phyloP scores from a whole-genome alignment of 108 stramenopile genomes.

The Skeletonema tropicum region DNA sequence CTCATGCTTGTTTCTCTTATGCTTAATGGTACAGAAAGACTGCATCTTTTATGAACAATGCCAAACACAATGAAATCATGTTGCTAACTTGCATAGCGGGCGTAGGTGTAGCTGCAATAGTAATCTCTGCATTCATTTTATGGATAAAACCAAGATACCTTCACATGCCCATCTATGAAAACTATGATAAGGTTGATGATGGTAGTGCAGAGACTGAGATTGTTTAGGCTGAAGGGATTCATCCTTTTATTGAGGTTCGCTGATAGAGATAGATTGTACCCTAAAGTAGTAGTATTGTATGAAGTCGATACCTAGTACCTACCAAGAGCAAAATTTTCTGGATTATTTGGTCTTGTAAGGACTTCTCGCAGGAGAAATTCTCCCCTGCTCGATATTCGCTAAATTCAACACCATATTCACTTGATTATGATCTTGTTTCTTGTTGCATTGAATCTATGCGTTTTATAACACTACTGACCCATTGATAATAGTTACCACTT shows the following conservation, averaged over 20 bases:
- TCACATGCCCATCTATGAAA: conserved; percentile 11
- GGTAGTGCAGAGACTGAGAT: background rate
- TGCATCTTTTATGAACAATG: background rate
- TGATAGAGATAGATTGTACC: too few species aligned
- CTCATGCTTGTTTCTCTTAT: background rate
- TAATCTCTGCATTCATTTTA: background rate
- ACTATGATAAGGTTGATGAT: conserved; percentile 1
- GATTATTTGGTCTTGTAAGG: too few species aligned
- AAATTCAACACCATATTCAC: too few species aligned
- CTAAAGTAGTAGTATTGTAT: background rate
- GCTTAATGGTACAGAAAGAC: background rate
- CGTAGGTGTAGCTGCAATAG: background rate
- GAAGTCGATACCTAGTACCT: too few species aligned
- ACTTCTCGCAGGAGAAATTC: too few species aligned
- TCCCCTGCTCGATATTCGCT: too few species aligned
- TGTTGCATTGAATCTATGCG: too few species aligned
- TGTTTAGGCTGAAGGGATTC: background rate
- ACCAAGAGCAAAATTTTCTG: too few species aligned
- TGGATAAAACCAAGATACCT: background rate
- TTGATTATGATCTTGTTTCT: too few species aligned
- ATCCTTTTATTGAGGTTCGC: too few species aligned
- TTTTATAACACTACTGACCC: too few species aligned
- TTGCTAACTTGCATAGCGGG: background rate
- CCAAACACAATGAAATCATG: background rate
- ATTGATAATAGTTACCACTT: too few species aligned